A percentile compares a stretch with the other conserved stretches of the same genome.
Conservation (phyloP, 768 basidiomycete genomes). For the Agrocybe chaxingu region DNA sequence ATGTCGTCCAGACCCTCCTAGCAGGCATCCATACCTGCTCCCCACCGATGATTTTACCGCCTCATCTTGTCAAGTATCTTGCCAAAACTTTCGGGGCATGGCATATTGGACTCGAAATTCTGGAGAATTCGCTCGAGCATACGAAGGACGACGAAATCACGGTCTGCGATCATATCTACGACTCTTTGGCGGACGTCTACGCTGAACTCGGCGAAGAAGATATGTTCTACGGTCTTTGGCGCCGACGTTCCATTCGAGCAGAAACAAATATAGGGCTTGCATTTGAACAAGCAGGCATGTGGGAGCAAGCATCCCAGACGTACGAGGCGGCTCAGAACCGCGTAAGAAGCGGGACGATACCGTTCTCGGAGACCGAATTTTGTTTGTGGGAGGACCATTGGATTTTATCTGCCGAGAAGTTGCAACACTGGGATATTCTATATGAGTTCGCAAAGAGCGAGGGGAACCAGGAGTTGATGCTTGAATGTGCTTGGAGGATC, state of each 20-base stretch:
- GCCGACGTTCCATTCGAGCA: conserved; percentile 79
- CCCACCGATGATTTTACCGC: conserved; percentile 86
- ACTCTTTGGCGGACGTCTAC: conserved; percentile 92
- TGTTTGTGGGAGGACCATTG: conserved; percentile 99
- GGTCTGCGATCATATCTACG: conserved; percentile 79
- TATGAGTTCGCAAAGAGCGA: conserved; percentile 88
- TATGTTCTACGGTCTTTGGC: conserved; percentile 95
- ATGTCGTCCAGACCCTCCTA: conserved; percentile 89
- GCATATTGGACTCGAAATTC: conserved; percentile 85
- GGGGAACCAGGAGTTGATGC: conserved; percentile 84
- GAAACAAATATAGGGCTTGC: conserved; percentile 89
- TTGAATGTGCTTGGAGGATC: conserved; percentile 94
- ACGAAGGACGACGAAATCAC: conserved; percentile 77
- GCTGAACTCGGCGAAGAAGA: conserved; percentile 96
- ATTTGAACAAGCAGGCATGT: conserved; percentile 96
- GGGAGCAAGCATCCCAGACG: conserved; percentile 84
- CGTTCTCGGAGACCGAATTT: conserved; percentile 94
- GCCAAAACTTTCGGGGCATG: conserved; percentile 97
- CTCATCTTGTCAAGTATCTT: conserved; percentile 93
- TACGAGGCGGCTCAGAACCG: conserved; percentile 91
- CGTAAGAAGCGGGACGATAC: conserved; percentile 74
- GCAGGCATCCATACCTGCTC: conserved; percentile 80
- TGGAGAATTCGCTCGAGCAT: conserved; percentile 75
- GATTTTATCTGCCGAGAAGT: conserved; percentile 91
- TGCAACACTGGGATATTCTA: conserved; percentile 97